Percentiles rank a stretch among this genome's conserved stretches.
phyloP scores from a whole-genome alignment of 2,329 filamentous ascomycete genomes.

The Blastomyces percursus region DNA sequence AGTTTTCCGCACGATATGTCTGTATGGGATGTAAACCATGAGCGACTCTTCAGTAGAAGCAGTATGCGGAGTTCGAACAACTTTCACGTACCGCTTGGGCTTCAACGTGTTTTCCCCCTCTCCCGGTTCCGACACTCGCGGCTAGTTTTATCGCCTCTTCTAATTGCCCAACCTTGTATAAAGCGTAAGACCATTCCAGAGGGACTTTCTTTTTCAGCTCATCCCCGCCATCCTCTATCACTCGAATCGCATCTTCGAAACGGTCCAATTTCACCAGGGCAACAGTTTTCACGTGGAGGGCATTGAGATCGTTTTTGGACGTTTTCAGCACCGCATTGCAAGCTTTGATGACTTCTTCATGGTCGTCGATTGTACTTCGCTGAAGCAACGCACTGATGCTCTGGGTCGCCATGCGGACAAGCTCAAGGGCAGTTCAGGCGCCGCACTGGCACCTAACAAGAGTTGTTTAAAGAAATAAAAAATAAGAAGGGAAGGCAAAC shows the following conservation, averaged over 20 bases:
- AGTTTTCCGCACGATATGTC: slow-evolving; percentile 50
- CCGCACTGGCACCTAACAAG: neutral
- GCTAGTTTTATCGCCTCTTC: slow-evolving; percentile 45
- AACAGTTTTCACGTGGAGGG: slow-evolving; percentile 49
- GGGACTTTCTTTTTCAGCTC: slow-evolving; percentile 43
- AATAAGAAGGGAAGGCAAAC: neutral
- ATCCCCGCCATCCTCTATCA: slow-evolving; percentile 45
- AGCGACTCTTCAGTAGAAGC: neutral
- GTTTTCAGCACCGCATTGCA: slow-evolving; percentile 48
- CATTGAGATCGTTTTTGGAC: slow-evolving; percentile 45
- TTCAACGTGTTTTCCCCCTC: slow-evolving; percentile 49
- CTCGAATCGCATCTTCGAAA: slow-evolving; percentile 49
- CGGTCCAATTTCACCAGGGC: slow-evolving; percentile 54
- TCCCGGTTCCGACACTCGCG: slow-evolving; percentile 28
- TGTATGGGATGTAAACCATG: slow-evolving; percentile 12
- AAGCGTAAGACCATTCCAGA: slow-evolving; percentile 53
- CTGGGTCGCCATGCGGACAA: slow-evolving; percentile 30
- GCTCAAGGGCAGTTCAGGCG: neutral
- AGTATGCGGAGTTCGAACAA: slow-evolving; percentile 1
- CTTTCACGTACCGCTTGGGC: slow-evolving; percentile 46
- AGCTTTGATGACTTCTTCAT: slow-evolving; percentile 50
- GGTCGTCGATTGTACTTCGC: slow-evolving; percentile 49
- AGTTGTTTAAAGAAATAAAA: neutral
- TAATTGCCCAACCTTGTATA: slow-evolving; percentile 50
- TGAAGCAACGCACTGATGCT: slow-evolving; percentile 47